A percentile compares a stretch with the other conserved stretches of the same genome.
These are phyloP conservation scores for Pascua guehoae DNA, from an alignment of 1,284 basidiomycete species.

Conservation along the genomic window DNA sequence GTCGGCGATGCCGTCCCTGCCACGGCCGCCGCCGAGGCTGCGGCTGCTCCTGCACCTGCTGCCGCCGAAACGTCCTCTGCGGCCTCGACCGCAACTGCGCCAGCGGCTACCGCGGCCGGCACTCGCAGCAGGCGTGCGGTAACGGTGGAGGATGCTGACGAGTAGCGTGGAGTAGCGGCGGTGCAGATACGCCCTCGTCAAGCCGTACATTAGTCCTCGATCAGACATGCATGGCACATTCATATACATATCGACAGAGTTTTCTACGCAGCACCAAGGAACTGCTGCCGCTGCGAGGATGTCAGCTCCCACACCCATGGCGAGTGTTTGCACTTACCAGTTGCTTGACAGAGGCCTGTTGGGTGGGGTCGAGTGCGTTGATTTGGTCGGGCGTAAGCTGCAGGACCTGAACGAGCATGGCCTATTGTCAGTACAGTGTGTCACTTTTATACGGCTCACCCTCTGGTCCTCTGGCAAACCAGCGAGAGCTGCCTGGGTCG, in stretches of 20 bases:
- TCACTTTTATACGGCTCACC: constrained; percentile 25
- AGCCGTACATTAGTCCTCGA: background rate
- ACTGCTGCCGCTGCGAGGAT: constrained; percentile 36
- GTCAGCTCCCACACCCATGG: constrained; percentile 7
- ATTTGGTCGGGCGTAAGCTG: constrained; percentile 83
- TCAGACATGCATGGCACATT: background rate
- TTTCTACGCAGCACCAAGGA: constrained; percentile 32
- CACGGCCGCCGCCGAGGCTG: constrained; percentile 10
- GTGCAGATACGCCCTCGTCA: background rate
- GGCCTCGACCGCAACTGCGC: constrained; percentile 9
- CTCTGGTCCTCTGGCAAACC: constrained; percentile 48
- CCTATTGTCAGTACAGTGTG: constrained; percentile 49
- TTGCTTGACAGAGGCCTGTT: constrained; percentile 79
- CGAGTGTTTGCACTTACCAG: constrained; percentile 57
- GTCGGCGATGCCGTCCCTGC: constrained; percentile 9
- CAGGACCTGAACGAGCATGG: constrained; percentile 81
- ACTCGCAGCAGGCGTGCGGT: constrained; percentile 28
- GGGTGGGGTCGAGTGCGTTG: constrained; percentile 72
- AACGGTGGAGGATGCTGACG: constrained; percentile 41
- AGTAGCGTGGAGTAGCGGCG: background rate
- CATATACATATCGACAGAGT: background rate
- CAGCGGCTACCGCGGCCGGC: constrained; percentile 5
- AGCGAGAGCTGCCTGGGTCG: constrained; percentile 39
- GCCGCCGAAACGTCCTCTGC: constrained; percentile 8
- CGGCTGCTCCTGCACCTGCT: constrained; percentile 9